A percentile compares a stretch with the other conserved stretches of the same genome.
phyloP scores from a whole-genome alignment of 2,329 filamentous ascomycete genomes.

The Pseudogymnoascus verrucosus region DNA sequence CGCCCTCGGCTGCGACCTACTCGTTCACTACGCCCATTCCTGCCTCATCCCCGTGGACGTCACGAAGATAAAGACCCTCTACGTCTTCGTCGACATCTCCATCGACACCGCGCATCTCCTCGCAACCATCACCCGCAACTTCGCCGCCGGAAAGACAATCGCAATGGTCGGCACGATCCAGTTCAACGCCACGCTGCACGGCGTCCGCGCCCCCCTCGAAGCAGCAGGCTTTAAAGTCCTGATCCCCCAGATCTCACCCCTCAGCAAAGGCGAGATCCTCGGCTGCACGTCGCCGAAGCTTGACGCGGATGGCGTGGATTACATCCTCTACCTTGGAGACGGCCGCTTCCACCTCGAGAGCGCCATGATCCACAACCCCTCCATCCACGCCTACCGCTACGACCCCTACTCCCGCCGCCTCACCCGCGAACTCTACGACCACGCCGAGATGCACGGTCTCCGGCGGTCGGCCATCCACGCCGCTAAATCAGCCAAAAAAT shows the following conservation, averaged over 20 bases:
- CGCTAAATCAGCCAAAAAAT: constrained; percentile 73
- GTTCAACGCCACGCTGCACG: constrained; percentile 95
- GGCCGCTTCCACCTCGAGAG: constrained; percentile 94
- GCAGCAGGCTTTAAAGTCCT: constrained; percentile 76
- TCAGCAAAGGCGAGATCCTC: constrained; percentile 92
- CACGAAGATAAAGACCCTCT: constrained; percentile 92
- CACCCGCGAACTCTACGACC: constrained; percentile 84
- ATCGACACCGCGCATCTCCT: constrained; percentile 87
- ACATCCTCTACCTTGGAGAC: constrained; percentile 84
- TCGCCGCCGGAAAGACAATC: constrained; percentile 74
- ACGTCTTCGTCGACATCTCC: constrained; percentile 96
- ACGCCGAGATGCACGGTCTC: constrained; percentile 80
- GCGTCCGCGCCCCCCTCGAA: constrained; percentile 68
- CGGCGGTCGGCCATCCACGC: constrained; percentile 68
- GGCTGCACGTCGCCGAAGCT: constrained; percentile 89
- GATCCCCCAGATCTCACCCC: constrained; percentile 83
- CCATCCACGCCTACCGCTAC: constrained; percentile 85
- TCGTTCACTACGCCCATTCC: constrained; percentile 95
- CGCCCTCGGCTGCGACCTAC: constrained; percentile 84
- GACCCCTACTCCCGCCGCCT: constrained; percentile 91
- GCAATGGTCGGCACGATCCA: constrained; percentile 96
- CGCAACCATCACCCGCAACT: constrained; percentile 81
- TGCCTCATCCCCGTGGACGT: constrained; percentile 95
- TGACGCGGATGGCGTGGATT: constrained; percentile 52
- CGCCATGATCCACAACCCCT: constrained; percentile 97